These are phyloP conservation scores for Pyricularia sp. DNA, from an alignment of 2,329 filamentous ascomycete genomes.

Conservation along the genomic window DNA sequence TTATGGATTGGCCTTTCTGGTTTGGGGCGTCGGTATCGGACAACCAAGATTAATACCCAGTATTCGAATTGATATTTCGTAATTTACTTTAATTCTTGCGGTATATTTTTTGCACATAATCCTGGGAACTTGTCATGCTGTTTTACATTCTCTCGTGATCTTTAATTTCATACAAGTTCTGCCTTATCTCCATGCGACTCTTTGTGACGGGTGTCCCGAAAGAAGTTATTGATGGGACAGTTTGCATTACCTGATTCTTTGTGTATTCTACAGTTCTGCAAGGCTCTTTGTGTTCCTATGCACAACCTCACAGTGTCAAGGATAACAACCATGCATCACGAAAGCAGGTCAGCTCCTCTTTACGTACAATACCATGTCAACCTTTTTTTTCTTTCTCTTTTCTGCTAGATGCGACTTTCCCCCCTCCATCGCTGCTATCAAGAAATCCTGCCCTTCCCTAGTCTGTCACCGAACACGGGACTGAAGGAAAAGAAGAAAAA, in stretches of 20 bases:
- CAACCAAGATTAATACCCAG: neutral
- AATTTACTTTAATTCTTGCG: neutral
- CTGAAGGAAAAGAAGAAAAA: neutral
- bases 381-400: neutral
- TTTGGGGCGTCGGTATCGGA: neutral
- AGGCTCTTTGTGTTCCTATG: too few species aligned
- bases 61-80: neutral
- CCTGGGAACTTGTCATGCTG: too few species aligned
- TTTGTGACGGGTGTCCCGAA: too few species aligned
- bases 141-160: too few species aligned
- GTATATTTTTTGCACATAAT: neutral
- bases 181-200: too few species aligned
- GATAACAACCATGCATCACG: neutral
- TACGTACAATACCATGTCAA: neutral
- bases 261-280: too few species aligned
- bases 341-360: neutral
- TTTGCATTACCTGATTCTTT: too few species aligned
- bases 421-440: neutral
- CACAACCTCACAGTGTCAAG: too few species aligned
- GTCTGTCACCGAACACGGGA: neutral
- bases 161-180: too few species aligned
- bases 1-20: neutral
- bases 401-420: neutral
- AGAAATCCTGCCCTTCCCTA: neutral
- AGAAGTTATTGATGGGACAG: too few species aligned